Conservation (phyloP, 2,329 filamentous ascomycete genomes). For the Fusarium domesticum region DNA sequence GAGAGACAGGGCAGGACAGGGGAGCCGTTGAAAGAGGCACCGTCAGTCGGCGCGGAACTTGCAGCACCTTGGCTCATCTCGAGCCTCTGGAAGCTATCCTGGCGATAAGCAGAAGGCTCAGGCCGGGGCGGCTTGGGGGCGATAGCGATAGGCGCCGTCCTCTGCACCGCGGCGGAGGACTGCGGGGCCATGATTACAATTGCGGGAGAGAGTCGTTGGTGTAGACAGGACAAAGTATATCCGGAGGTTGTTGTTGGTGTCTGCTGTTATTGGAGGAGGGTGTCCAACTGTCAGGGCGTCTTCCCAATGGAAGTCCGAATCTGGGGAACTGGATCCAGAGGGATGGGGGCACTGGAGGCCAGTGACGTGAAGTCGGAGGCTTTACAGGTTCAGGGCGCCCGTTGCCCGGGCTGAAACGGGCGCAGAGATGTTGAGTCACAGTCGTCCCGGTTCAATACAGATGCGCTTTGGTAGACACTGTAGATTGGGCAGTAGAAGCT, state of each 20-base stretch:
- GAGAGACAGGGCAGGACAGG: slow-evolving; percentile 64
- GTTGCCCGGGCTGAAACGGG: slow-evolving; percentile 27
- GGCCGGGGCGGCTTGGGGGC: slow-evolving; percentile 55
- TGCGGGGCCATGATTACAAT: slow-evolving; percentile 54
- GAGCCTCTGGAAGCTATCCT: slow-evolving; percentile 46
- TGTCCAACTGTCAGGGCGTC: slow-evolving; percentile 19
- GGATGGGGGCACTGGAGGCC: neutral
- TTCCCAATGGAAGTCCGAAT: slow-evolving; percentile 1
- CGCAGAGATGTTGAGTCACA: slow-evolving; percentile 26
- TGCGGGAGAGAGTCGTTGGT: slow-evolving; percentile 26
- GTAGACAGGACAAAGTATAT: slow-evolving; percentile 17
- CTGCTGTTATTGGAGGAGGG: slow-evolving; percentile 12
- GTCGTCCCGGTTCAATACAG: slow-evolving; percentile 13
- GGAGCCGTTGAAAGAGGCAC: slow-evolving; percentile 40
- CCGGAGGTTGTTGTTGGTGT: slow-evolving; percentile 11
- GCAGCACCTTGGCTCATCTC: slow-evolving; percentile 50
- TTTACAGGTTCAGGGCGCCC: slow-evolving; percentile 26
- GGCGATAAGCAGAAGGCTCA: slow-evolving; percentile 43
- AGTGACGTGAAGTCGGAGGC: neutral
- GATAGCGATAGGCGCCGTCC: slow-evolving; percentile 65
- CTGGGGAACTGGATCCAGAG: slow-evolving; percentile 1
- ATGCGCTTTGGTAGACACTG: neutral
- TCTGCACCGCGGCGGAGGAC: slow-evolving; percentile 46
- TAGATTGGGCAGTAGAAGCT: neutral
- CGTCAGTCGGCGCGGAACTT: slow-evolving; percentile 47